Conservation (phyloP, 1,139 yeast species). For the Candida sojae region DNA sequence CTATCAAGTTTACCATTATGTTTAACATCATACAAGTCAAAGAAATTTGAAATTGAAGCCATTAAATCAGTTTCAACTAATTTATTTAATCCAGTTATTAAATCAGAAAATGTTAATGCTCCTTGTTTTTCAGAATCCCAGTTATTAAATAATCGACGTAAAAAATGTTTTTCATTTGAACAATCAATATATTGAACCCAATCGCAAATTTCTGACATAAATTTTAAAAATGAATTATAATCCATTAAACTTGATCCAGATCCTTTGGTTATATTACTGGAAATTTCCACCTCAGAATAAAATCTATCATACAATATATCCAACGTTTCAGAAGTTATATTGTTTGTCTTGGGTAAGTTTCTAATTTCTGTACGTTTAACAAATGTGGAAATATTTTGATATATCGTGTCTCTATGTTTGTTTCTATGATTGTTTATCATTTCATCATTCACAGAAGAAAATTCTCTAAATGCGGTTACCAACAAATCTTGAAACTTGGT, state of each 20-base stretch:
- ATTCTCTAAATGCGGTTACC: constrained; percentile 92
- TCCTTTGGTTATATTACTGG: constrained; percentile 65
- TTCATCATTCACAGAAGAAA: constrained; percentile 75
- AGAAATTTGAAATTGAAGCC: constrained; percentile 77
- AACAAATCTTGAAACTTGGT: constrained; percentile 88
- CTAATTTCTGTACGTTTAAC: constrained; percentile 91
- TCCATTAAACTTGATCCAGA: constrained; percentile 74
- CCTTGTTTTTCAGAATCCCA: constrained; percentile 66
- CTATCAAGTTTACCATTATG: constrained; percentile 65
- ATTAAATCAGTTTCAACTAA: constrained; percentile 74
- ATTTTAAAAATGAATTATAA: constrained; percentile 66
- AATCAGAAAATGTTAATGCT: constrained; percentile 65
- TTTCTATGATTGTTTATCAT: constrained; percentile 68
- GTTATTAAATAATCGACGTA: constrained; percentile 61
- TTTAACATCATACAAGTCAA: constrained; percentile 69
- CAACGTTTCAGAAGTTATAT: constrained; percentile 58
- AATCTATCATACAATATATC: constrained; percentile 82
- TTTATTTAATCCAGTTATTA: constrained; percentile 71
- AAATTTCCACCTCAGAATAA: constrained; percentile 67
- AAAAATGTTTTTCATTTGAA: constrained; percentile 39
- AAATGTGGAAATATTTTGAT: constrained; percentile 83
- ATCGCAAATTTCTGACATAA: constrained; percentile 79
- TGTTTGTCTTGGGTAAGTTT: constrained; percentile 72
- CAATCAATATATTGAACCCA: constrained; percentile 52
- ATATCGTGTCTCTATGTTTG: constrained; percentile 73